Percentiles rank a stretch among this genome's conserved stretches.
Conservation (phyloP, 805 yeast species). For the Phaffomyces antillensis region DNA sequence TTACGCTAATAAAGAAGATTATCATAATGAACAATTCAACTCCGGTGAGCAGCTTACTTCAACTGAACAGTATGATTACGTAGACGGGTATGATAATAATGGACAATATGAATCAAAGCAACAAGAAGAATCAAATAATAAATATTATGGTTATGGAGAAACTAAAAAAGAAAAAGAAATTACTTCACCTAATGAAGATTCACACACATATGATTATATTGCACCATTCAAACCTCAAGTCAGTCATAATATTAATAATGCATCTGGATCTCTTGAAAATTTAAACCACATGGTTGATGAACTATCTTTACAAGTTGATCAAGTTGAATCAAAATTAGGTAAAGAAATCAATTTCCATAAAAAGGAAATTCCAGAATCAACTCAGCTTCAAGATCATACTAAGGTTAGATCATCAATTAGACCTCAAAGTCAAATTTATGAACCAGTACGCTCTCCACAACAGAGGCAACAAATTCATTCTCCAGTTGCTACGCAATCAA, state of each 20-base stretch:
- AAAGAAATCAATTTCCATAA: not conserved
- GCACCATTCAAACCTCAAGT: not conserved
- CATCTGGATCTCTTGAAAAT: slow-evolving; percentile 22
- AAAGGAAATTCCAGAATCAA: not conserved
- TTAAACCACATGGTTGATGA: slow-evolving; percentile 30
- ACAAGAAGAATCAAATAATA: no score
- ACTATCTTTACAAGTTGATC: slow-evolving; percentile 21
- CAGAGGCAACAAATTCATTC: not conserved
- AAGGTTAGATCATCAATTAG: not conserved
- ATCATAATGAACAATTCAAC: not conserved
- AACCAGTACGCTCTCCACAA: slow-evolving; percentile 4
- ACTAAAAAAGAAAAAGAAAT: no score
- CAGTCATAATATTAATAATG: not conserved
- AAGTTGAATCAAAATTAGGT: slow-evolving; percentile 18
- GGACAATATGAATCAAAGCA: no score
- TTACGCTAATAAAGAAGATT: not conserved
- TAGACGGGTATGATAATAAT: no score
- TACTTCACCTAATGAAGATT: no score
- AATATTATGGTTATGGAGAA: no score
- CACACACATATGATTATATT: no score
- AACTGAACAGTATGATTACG: no score
- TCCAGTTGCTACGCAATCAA: not conserved
- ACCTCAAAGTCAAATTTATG: slow-evolving; percentile 3
- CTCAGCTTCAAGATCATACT: no score
- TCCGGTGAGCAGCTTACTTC: no score